Evolutionary conservation across 1,284 basidiomycete species (phyloP).

Genomic region (Sphaerobolus stellatus): DNA sequence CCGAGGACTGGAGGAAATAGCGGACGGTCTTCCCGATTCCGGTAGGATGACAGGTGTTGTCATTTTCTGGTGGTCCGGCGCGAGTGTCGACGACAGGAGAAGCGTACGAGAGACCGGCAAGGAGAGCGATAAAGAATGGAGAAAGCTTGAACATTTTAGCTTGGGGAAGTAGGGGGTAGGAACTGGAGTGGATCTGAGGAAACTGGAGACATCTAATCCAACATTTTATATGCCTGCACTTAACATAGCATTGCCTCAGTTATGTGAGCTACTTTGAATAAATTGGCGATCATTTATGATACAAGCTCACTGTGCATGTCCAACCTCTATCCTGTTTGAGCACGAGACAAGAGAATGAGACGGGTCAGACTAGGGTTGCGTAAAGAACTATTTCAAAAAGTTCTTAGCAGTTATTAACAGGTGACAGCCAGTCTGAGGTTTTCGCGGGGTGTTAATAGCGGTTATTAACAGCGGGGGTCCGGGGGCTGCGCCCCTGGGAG

Average conservation of each 20-base stretch:
- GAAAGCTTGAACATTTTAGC: background rate
- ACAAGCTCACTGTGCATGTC: too few relatives aligned
- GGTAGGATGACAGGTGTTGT: background rate
- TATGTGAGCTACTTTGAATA: background rate
- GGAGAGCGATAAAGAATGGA: background rate
- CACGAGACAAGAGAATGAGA: too few relatives aligned
- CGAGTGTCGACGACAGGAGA: background rate
- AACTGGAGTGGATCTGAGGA: background rate
- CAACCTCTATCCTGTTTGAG: too few relatives aligned
- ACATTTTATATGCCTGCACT: background rate
- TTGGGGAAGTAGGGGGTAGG: background rate
- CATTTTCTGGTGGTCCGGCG: background rate
- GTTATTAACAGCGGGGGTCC: too few relatives aligned
- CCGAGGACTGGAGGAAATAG: background rate
- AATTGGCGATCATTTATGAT: too few relatives aligned
- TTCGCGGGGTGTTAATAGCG: too few relatives aligned
- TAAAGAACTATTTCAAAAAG: too few relatives aligned
- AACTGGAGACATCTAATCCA: background rate
- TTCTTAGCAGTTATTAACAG: too few relatives aligned
- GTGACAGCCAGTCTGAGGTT: too few relatives aligned
- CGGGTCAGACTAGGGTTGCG: too few relatives aligned
- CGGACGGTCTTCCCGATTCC: background rate
- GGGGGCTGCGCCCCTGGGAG: too few relatives aligned
- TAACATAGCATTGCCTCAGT: background rate
- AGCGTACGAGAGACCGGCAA: background rate